Conservation (phyloP, 2,329 filamentous ascomycete genomes). For the Geosmithia flava region DNA sequence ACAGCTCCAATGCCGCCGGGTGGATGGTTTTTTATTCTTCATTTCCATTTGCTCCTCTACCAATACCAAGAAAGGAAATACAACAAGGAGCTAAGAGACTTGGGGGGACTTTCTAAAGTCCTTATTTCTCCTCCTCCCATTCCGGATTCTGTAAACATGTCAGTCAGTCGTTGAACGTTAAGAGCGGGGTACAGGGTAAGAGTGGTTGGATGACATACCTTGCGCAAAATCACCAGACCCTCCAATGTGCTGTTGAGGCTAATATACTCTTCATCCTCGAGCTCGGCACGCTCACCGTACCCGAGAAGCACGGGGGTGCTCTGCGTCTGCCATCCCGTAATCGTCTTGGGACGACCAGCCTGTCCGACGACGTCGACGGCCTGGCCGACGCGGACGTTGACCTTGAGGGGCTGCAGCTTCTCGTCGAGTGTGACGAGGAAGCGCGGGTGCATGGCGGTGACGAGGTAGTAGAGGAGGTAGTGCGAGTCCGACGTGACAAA, state of each 20-base stretch:
- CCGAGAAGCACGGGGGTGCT: constrained; percentile 92
- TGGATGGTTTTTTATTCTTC: neutral
- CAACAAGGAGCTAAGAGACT: neutral
- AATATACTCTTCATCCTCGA: constrained; percentile 96
- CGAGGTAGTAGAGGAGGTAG: constrained; percentile 94
- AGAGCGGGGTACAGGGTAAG: too few species aligned
- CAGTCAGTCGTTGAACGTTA: too few species aligned
- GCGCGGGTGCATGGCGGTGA: constrained; percentile 90
- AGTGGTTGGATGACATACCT: constrained; percentile 45
- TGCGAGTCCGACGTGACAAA: constrained; percentile 59
- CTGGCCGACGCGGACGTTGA: constrained; percentile 95
- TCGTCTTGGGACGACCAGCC: constrained; percentile 94
- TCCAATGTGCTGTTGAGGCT: constrained; percentile 84
- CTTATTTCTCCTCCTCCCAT: constrained; percentile 24
- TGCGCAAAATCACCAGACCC: constrained; percentile 89
- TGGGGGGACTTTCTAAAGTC: constrained; percentile 1
- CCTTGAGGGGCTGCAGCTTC: constrained; percentile 81
- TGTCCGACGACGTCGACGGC: constrained; percentile 97
- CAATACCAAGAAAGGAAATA: neutral
- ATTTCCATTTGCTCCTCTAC: constrained; percentile 1
- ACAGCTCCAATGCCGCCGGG: neutral
- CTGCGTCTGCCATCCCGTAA: constrained; percentile 98
- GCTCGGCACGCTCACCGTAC: constrained; percentile 90
- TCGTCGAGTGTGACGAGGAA: constrained; percentile 96
- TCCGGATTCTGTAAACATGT: constrained; percentile 20